phyloP scores from a whole-genome alignment of 2,329 filamentous ascomycete genomes.

The Emericellopsis cladophorae region DNA sequence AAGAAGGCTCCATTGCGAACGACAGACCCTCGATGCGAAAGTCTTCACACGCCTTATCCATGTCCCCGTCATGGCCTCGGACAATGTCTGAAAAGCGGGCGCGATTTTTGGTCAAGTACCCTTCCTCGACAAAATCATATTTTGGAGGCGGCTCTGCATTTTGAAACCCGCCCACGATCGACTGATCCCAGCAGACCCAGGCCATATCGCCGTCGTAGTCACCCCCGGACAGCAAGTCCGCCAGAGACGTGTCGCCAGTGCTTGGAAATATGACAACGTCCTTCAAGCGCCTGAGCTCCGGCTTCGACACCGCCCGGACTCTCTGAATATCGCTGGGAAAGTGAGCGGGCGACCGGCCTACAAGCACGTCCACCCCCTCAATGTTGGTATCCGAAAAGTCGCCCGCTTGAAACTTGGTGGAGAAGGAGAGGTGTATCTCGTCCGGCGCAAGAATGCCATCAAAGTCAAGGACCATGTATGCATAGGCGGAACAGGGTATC shows the following conservation, averaged over 20 bases:
- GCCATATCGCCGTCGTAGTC: slow-evolving; percentile 74
- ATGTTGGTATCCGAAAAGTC: slow-evolving; percentile 40
- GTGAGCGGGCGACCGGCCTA: slow-evolving; percentile 58
- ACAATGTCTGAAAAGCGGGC: slow-evolving; percentile 32
- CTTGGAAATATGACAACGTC: slow-evolving; percentile 71
- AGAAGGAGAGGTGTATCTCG: slow-evolving; percentile 59
- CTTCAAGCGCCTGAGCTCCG: slow-evolving; percentile 52
- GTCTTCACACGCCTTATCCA: slow-evolving; percentile 17
- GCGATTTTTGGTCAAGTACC: slow-evolving; percentile 36
- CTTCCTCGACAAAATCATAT: slow-evolving; percentile 27
- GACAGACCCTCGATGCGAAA: slow-evolving; percentile 41
- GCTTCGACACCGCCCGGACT: slow-evolving; percentile 44
- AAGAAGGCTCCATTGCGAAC: slow-evolving; percentile 42
- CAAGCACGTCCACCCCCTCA: slow-evolving; percentile 46
- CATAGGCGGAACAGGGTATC: slow-evolving; percentile 46
- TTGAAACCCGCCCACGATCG: slow-evolving; percentile 51
- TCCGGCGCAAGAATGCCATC: slow-evolving; percentile 43
- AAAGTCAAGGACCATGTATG: slow-evolving; percentile 60
- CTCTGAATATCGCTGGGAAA: slow-evolving; percentile 62
- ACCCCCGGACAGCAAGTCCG: slow-evolving; percentile 61
- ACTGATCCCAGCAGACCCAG: slow-evolving; percentile 64
- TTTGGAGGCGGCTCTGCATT: slow-evolving; percentile 32
- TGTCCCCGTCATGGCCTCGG: slow-evolving; percentile 7
- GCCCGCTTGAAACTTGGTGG: slow-evolving; percentile 44
- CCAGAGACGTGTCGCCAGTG: slow-evolving; percentile 48